phyloP scores from a whole-genome alignment of 805 yeast species.

The Hanseniaspora hatyaiensis region DNA sequence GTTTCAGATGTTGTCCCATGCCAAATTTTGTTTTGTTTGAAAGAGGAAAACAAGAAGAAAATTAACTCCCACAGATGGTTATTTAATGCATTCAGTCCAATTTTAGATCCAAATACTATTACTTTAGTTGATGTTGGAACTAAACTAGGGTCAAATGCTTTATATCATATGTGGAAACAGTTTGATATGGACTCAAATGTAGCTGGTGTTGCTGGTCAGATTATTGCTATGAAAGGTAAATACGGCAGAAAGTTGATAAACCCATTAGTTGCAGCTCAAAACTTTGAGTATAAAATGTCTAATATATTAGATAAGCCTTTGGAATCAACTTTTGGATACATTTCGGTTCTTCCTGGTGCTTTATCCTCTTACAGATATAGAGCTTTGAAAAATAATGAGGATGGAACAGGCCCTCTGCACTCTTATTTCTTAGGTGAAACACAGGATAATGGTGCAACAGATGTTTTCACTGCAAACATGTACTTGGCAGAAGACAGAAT shows the following conservation, averaged over 20 bases:
- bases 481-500: slow-evolving; percentile 94
- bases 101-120: slow-evolving; percentile 81
- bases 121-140: slow-evolving; percentile 95
- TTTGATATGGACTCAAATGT: slow-evolving; percentile 92
- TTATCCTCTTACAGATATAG: slow-evolving; percentile 85
- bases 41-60: slow-evolving; percentile 84
- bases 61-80: slow-evolving; percentile 97
- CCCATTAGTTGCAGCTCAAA: slow-evolving; percentile 91
- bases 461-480: slow-evolving; percentile 92
- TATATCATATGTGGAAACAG: slow-evolving; percentile 94
- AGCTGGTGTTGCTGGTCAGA: slow-evolving; percentile 98
- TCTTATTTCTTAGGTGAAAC: slow-evolving; percentile 86
- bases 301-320: slow-evolving; percentile 88
- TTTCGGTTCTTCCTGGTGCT: slow-evolving; percentile 91
- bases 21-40: slow-evolving; percentile 82
- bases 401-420: slow-evolving; percentile 83
- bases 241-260: slow-evolving; percentile 70
- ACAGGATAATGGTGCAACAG: slow-evolving; percentile 45
- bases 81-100: slow-evolving; percentile 87
- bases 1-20: slow-evolving; percentile 91
- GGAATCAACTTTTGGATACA: slow-evolving; percentile 86
- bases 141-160: slow-evolving; percentile 73
- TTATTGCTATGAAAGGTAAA: slow-evolving; percentile 87
- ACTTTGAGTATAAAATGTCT: slow-evolving; percentile 94
- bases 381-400: slow-evolving; percentile 72